Evolutionary conservation across 306 rosid species (phyloP), one percentile per base, ranked within the genome.

Genomic region (Argentina anserina): DNA sequence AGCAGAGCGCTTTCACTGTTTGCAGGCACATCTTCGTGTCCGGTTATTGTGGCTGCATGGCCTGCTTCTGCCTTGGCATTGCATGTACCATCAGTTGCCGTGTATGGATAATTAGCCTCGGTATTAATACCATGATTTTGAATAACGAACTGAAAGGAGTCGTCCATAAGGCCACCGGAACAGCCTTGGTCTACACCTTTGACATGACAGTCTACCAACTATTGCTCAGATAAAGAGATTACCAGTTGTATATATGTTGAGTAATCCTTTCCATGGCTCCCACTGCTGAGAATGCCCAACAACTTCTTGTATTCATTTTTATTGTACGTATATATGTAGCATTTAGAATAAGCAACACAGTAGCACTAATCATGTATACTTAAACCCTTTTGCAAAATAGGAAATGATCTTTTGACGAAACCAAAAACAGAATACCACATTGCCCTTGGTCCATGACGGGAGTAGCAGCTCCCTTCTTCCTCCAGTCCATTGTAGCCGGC

Each of bases 201-300:
- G 58, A 50, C 58, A 50, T 50, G 26, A 50, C 58, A 50, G 12
- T 50, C 58, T 20, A 50, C 58, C 13, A 50, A 26, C 58, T 50
- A 26, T 50, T 50, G 58, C 28, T 50, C 58, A 0, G 58, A 50
- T 12, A 50, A 50, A n/a, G 58, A 50, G 25, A 50, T 50, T 50
- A 50, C n/a, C n/a, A n/a, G n/a, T n/a, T n/a, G n/a, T n/a, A 20
- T n/a, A 10, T 50, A 8, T 20, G 9, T 21, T 50, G 58, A 50
- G 58, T 50, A 11, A 50, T 50, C n/a, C 58, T 26, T 50, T 50
- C 58, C 58, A 50, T 50, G 1, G 58, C 58, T 50, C 25, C 26
- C 58, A 50, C 80, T 31, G 83, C 84, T 34, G 87, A 76, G 71
- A 80, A 84, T 0, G 82, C 87, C 84, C 84, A 73, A 1, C 84